Percentiles rank a stretch among this genome's conserved stretches.
These are phyloP conservation scores for Cupressus sempervirens DNA, from an alignment of 75 land plant species.

Conservation along the genomic window DNA sequence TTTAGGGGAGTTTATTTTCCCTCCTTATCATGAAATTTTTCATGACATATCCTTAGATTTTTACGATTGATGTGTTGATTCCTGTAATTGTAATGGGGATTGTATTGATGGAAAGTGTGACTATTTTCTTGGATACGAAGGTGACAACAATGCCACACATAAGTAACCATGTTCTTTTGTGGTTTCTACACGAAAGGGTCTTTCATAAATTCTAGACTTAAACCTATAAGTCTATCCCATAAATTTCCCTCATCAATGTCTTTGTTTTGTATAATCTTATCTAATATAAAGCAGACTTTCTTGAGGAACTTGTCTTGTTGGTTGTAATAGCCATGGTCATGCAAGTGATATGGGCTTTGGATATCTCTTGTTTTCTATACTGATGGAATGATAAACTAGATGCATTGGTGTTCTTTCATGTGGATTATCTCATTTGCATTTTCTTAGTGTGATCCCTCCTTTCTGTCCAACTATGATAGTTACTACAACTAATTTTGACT, in stretches of 20 bases:
- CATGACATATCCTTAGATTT: constrained; percentile 27
- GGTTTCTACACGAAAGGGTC: neutral
- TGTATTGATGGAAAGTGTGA: too few relatives aligned
- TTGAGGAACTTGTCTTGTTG: constrained; percentile 74
- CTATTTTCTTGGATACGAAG: constrained; percentile 83
- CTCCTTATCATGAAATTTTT: constrained; percentile 83
- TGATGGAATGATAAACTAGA: too few relatives aligned
- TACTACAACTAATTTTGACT: too few relatives aligned
- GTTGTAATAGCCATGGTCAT: constrained; percentile 88
- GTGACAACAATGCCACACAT: constrained; percentile 78
- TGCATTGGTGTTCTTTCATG: too few relatives aligned
- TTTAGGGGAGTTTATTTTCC: constrained; percentile 88
- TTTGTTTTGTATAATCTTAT: neutral
- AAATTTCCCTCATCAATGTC: neutral
- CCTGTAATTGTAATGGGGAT: constrained; percentile 81
- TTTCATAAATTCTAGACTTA: neutral
- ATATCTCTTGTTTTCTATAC: too few relatives aligned
- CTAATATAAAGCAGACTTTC: neutral
- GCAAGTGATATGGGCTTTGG: too few relatives aligned
- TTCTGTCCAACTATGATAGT: too few relatives aligned
- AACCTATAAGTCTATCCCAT: neutral
- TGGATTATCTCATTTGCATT: too few relatives aligned
- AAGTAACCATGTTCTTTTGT: constrained; percentile 15
- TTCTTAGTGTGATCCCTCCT: too few relatives aligned
- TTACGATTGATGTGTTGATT: constrained; percentile 63